These are phyloP conservation scores for Scenedesmus sp. DNA, from an alignment of 163 green algal genomes.

Conservation along the genomic window DNA sequence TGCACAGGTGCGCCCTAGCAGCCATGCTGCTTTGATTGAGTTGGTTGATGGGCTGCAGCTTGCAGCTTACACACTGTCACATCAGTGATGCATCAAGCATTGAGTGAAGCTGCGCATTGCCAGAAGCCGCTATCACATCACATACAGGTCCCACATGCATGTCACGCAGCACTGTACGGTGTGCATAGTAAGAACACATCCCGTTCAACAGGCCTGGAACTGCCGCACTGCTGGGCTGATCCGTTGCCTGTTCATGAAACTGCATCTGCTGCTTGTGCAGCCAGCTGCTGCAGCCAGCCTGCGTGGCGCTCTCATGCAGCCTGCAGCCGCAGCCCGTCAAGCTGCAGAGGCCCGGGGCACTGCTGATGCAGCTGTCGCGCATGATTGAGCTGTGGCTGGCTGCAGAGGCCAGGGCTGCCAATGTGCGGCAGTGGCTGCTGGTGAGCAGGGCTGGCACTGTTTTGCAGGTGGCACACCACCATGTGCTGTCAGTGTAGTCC, in stretches of 20 bases:
- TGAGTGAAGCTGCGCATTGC: no score
- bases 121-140: no score
- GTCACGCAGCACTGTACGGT: no score
- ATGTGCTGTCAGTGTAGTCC: no score
- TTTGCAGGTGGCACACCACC: neutral
- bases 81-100: no score
- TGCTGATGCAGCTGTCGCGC: conserved; percentile 52
- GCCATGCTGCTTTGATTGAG: no score
- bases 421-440: conserved; percentile 39
- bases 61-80: no score
- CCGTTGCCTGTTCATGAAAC: neutral
- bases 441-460: conserved; percentile 3
- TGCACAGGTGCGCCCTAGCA: conserved; percentile 29
- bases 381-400: conserved; percentile 56
- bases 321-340: conserved; percentile 15
- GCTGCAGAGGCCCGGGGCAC: neutral
- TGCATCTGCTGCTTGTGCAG: neutral
- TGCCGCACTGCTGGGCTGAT: conserved; percentile 3
- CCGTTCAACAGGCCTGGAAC: no score
- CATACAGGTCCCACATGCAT: no score
- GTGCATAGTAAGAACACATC: no score
- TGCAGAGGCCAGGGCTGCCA: conserved; percentile 28
- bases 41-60: no score
- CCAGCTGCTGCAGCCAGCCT: conserved; percentile 32
- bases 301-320: neutral